phyloP scores from a whole-genome alignment of 2,329 filamentous ascomycete genomes.

The Venturia oleaginea region DNA sequence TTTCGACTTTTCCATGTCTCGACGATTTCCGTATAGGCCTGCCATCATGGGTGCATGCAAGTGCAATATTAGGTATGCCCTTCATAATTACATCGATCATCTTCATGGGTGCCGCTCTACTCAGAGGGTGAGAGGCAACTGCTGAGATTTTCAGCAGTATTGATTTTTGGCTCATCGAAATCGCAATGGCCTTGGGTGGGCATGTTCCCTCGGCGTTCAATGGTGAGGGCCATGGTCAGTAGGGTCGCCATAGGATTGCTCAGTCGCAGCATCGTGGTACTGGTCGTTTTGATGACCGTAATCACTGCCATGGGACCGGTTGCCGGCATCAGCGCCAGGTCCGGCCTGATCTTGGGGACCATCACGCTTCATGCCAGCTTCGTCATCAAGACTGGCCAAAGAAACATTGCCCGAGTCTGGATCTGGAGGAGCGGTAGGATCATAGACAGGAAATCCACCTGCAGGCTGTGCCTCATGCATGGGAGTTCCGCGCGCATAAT shows the following conservation, averaged over 20 bases:
- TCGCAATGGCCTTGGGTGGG: neutral
- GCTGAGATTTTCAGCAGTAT: neutral
- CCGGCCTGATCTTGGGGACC: neutral
- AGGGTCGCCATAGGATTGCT: neutral
- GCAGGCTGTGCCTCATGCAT: constrained; percentile 54
- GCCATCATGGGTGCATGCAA: neutral
- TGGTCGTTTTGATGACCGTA: neutral
- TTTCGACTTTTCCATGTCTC: neutral
- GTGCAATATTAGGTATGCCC: neutral
- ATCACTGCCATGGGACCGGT: neutral
- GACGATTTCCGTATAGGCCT: neutral
- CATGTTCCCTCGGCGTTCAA: neutral
- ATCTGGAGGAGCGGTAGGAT: neutral
- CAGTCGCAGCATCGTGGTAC: neutral
- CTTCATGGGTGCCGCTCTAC: neutral
- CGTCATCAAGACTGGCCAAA: constrained; percentile 1
- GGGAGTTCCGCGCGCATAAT: constrained; percentile 54
- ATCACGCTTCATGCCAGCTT: neutral
- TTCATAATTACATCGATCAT: neutral
- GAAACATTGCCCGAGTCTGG: constrained; percentile 8
- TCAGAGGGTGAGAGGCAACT: neutral
- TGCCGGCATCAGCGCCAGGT: neutral
- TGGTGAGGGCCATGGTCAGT: neutral
- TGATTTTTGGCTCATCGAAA: neutral
- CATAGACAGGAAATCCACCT: constrained; percentile 53